Conservation (phyloP, 371 early-diverging fungal genomes). For the Vairimorpha necatrix region DNA sequence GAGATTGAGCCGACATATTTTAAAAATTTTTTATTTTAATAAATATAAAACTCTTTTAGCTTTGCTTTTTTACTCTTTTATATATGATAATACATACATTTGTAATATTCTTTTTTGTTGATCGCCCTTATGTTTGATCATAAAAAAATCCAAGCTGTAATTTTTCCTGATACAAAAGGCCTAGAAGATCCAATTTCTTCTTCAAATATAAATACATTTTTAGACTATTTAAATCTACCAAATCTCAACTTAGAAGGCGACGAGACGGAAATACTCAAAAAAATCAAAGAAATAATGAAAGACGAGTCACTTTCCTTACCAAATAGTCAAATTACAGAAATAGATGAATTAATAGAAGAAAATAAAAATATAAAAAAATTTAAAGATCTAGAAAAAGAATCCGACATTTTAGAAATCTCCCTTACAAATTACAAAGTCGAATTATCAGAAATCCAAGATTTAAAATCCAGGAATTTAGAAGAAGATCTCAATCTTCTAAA, state of each 20-base stretch:
- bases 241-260: background rate
- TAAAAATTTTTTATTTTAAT: no score
- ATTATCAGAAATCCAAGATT: background rate
- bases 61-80: no score
- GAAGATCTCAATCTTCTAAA: background rate
- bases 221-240: background rate
- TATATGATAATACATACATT: no score
- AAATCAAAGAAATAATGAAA: background rate
- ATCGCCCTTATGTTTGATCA: no score
- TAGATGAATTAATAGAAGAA: background rate
- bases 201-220: background rate
- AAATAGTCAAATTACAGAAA: background rate
- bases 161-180: no score
- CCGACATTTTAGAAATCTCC: conserved; percentile 35
- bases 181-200: no score
- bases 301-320: background rate
- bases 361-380: background rate
- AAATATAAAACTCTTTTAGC: no score
- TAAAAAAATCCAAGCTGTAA: no score
- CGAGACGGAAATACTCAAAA: background rate
- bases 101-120: no score
- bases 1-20: conserved; percentile 38
- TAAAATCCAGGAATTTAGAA: conserved; percentile 6
- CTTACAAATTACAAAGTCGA: conserved; percentile 36
- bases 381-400: conserved; percentile 34